Base-by-base conservation (phyloP, 2,329 filamentous ascomycete genomes). In the Trichoderma simmonsii region DNA sequence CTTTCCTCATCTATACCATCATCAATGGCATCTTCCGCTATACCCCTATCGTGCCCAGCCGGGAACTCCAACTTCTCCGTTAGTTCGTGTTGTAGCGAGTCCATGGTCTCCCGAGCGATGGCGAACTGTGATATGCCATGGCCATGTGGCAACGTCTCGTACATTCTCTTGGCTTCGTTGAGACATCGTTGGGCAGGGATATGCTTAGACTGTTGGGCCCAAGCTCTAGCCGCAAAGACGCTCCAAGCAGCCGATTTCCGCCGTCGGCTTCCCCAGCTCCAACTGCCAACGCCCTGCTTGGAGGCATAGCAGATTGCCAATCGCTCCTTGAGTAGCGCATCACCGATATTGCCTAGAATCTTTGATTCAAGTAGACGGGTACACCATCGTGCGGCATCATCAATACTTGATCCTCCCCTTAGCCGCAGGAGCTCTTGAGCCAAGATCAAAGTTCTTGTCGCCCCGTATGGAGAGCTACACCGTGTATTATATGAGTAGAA, bases 201-300 rank as follows among this genome's bases (percentile, higher is more conserved):
- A 68, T 90, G 90, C 78, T 95, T 95, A 39, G 88, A 89, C 74
- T 95, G 88, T 65, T 88, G 87, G 70, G 95, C 85, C 96, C 96
- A 99, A 1, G 90, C 88, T 77, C 97, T 92, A 0, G 94, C 91
- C 1, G 93, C 92, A 51, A 97, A 86, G 26, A 96, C 87, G 75
- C 91, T 92, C 95, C 95, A 99, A 74, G 97, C 88, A 0, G 93
- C 96, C 2, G 95, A 93, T 84, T 98, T 99, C 63, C 96, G 88
- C 73, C 87, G 88, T 73, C 95, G 88, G 9, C 88, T 86, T 18
- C 95, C 94, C 86, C 91, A 92, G 48, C 84, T 84, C 73, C 90
- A 87, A 9, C 87, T 88, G 1, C 91, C 91, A 4, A 90, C 83
- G 3, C 92, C 91, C 30, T 86, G 86, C 75, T 93, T 93, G 3